A percentile compares a stretch with the other conserved stretches of the same genome.
Conservation (phyloP, 176 grass and related monocot genomes). For the Chloris gayana region DNA sequence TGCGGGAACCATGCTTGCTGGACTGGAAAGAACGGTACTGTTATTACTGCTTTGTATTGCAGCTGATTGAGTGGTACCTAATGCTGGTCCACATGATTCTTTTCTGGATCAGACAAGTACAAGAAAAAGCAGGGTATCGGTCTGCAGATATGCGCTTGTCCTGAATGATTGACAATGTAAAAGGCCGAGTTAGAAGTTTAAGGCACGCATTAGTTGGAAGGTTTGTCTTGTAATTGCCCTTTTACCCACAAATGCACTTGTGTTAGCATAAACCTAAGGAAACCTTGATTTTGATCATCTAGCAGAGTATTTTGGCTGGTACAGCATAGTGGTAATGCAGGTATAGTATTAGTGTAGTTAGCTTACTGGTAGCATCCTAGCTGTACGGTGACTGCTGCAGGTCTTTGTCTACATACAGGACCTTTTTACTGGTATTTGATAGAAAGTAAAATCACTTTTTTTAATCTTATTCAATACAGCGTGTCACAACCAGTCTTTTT, state of each 20-base stretch:
- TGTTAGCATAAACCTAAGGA: background rate
- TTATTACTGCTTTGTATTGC: background rate
- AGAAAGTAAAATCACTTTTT: too few species aligned
- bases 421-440: too few species aligned
- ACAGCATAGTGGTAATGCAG: background rate
- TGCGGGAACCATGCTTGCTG: background rate
- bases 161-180: background rate
- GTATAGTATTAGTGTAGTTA: background rate
- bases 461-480: background rate
- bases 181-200: background rate
- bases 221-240: background rate
- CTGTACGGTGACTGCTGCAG: too few species aligned
- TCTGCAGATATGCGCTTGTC: too few species aligned
- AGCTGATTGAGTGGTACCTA: background rate
- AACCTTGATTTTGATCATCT: too few species aligned
- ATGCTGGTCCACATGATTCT: background rate
- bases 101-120: too few species aligned
- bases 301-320: background rate
- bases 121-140: too few species aligned
- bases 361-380: background rate
- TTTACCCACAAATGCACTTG: background rate
- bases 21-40: background rate
- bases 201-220: constrained; percentile 21
- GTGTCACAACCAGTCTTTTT: too few species aligned
- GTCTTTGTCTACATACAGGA: too few species aligned